Conservation (phyloP, 2,329 filamentous ascomycete species). For the Nannizziopsis arthrosporioides region DNA sequence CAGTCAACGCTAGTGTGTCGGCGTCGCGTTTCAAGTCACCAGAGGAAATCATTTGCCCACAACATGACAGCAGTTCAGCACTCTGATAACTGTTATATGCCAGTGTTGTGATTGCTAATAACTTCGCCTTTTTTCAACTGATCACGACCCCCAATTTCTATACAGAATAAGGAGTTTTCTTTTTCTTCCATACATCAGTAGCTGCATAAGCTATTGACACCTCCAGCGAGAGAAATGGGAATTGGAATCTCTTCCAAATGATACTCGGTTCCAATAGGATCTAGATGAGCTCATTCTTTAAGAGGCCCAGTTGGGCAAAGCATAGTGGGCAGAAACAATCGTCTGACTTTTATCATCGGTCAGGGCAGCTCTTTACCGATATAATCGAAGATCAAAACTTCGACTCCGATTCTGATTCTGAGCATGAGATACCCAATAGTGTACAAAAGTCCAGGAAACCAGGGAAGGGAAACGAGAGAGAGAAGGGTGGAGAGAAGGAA, state of each 20-base stretch:
- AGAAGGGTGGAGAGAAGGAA: conserved; percentile 13
- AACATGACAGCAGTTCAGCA: no score
- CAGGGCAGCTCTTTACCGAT: conserved; percentile 37
- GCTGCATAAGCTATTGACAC: no score
- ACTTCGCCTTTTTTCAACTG: no score
- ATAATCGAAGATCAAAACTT: conserved; percentile 28
- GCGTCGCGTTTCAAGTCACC: no score
- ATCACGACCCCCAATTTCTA: no score
- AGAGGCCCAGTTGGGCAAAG: conserved; percentile 42
- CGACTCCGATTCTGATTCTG: conserved; percentile 7
- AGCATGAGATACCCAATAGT: conserved; percentile 10
- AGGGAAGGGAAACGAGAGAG: background rate
- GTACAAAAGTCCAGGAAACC: conserved; percentile 13
- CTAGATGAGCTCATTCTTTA: conserved; percentile 38
- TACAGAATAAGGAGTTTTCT: background rate
- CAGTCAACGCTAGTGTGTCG: no score
- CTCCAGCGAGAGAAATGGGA: no score
- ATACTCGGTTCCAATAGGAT: no score
- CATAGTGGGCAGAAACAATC: conserved; percentile 24
- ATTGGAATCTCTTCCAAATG: no score
- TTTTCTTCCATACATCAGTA: background rate
- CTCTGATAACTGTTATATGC: no score
- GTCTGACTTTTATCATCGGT: conserved; percentile 40
- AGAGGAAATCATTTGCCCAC: no score
- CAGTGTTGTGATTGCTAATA: no score